Evolutionary conservation across 2,329 filamentous ascomycete genomes (phyloP).

Genomic region (Beauveria sp.): DNA sequence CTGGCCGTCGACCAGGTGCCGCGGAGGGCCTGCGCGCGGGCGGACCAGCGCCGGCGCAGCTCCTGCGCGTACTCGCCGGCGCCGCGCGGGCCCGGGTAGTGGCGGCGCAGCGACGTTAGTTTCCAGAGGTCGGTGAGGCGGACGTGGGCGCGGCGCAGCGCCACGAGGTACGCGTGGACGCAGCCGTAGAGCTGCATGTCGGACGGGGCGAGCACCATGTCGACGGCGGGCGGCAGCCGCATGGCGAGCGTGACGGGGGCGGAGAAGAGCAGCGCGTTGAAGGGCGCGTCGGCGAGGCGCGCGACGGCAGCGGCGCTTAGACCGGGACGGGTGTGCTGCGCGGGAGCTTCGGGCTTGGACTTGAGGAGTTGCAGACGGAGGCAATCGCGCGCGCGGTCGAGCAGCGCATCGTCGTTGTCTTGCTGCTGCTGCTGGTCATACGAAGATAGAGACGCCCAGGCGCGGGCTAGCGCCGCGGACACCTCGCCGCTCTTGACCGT

Average conservation of each 20-base stretch:
- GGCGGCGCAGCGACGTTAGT: conserved; percentile 66
- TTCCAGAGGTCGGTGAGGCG: conserved; percentile 83
- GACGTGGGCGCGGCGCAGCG: conserved; percentile 78
- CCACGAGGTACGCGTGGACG: conserved; percentile 82
- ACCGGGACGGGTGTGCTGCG: conserved; percentile 29
- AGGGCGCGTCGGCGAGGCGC: conserved; percentile 47
- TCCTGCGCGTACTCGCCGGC: conserved; percentile 53
- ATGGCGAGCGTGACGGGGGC: conserved; percentile 62
- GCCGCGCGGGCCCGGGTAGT: conserved; percentile 62
- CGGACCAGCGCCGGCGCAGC: conserved; percentile 56
- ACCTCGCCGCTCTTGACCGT: conserved; percentile 84
- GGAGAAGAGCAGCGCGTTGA: conserved; percentile 76
- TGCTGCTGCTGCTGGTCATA: conserved; percentile 54
- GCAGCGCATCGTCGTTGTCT: conserved; percentile 71
- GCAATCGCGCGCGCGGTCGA: conserved; percentile 75
- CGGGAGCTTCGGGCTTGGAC: conserved; percentile 31
- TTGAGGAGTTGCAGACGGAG: conserved; percentile 60
- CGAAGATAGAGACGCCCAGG: conserved; percentile 73
- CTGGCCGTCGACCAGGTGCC: conserved; percentile 86
- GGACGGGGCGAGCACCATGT: conserved; percentile 72
- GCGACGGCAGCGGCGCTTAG: conserved; percentile 24
- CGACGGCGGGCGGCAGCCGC: conserved; percentile 69
- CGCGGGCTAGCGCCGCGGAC: conserved; percentile 63
- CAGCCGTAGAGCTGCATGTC: conserved; percentile 75
- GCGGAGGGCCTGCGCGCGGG: conserved; percentile 61